These are phyloP conservation scores for Citrus inodora DNA, from an alignment of 345 rosid species.

Conservation along the genomic window DNA sequence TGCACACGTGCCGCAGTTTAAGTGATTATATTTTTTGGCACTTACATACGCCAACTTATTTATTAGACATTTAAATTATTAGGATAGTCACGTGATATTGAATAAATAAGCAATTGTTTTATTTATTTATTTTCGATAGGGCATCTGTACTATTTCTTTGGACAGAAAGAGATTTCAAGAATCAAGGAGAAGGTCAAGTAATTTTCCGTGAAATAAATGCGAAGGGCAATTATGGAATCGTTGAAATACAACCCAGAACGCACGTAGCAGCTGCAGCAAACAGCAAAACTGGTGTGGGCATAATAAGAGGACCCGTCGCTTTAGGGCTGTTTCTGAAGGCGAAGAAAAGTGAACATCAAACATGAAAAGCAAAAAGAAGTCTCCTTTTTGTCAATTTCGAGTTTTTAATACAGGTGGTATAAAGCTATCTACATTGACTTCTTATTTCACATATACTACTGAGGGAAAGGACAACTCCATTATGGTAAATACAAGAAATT, in stretches of 20 bases:
- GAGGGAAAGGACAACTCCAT: neutral
- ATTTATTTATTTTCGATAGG: too few relatives aligned
- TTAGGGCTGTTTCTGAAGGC: neutral
- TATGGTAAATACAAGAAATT: neutral
- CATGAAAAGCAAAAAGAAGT: neutral
- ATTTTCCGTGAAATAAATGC: constrained; percentile 11
- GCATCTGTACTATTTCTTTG: neutral
- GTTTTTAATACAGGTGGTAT: neutral
- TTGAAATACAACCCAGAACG: neutral
- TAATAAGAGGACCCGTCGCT: constrained; percentile 11
- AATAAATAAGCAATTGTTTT: too few relatives aligned
- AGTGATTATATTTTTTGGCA: too few relatives aligned
- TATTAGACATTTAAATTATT: too few relatives aligned
- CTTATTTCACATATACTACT: too few relatives aligned
- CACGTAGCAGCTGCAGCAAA: neutral
- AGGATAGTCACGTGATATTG: too few relatives aligned
- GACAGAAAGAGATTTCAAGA: constrained; percentile 6
- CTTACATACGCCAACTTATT: too few relatives aligned
- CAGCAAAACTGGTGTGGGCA: too few relatives aligned
- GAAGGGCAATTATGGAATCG: constrained; percentile 1
- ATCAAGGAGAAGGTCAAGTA: constrained; percentile 4
- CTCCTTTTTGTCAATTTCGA: constrained; percentile 10
- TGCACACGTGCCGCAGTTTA: too few relatives aligned
- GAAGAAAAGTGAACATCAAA: neutral
- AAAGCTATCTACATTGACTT: neutral